Evolutionary conservation across 768 basidiomycete genomes (phyloP).

Genomic region (Gloeopeniophorella convolvens): DNA sequence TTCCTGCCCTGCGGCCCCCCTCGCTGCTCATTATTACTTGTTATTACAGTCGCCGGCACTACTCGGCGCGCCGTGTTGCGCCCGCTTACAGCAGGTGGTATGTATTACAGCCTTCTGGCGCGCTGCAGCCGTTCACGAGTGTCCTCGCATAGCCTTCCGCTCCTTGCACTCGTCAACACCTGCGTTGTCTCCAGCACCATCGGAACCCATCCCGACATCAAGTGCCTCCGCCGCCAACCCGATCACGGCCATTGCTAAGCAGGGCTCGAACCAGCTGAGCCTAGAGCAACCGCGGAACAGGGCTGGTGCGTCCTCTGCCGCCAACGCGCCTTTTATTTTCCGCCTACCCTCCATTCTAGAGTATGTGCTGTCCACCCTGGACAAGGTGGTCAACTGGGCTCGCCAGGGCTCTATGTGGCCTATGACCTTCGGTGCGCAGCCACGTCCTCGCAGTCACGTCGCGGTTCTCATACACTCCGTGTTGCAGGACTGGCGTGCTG

Average conservation of each 20-base stretch:
- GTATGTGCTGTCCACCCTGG: constrained; percentile 92
- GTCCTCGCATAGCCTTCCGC: constrained; percentile 40
- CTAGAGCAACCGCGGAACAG: constrained; percentile 86
- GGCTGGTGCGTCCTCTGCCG: constrained; percentile 53
- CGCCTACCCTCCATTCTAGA: constrained; percentile 41
- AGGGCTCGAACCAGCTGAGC: constrained; percentile 77
- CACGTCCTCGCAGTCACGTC: neutral
- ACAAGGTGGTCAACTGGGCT: constrained; percentile 97
- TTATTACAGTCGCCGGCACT: constrained; percentile 6
- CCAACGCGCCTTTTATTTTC: neutral
- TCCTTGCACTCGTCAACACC: constrained; percentile 50
- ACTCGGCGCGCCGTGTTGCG: constrained; percentile 6
- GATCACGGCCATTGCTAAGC: constrained; percentile 65
- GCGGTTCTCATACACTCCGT: neutral
- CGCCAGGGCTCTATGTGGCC: constrained; percentile 99
- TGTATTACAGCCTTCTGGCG: neutral
- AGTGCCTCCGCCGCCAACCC: constrained; percentile 45
- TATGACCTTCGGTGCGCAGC: constrained; percentile 80
- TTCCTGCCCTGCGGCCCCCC: neutral
- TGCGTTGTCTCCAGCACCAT: constrained; percentile 33
- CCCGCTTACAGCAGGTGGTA: constrained; percentile 2
- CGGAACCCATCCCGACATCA: constrained; percentile 35
- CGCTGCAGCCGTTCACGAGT: neutral
- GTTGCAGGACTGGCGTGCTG: constrained; percentile 90
- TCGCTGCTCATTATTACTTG: neutral